Evolutionary conservation across 495 filamentous ascomycete species (phyloP), one percentile per base, ranked within the genome.

Genomic region (Penicillium ucsense): DNA sequence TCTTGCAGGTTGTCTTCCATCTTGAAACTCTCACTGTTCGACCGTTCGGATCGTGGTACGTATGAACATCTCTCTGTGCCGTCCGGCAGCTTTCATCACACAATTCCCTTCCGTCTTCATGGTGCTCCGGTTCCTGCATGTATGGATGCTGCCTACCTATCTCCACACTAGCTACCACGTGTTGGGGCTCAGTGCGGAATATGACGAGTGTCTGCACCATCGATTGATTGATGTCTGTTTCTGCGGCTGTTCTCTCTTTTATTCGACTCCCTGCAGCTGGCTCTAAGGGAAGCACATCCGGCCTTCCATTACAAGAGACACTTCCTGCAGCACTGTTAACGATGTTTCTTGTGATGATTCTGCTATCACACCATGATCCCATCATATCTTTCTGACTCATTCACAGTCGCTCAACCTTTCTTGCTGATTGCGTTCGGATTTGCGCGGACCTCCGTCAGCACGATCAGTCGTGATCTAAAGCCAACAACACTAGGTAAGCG

Each of bases 71-170:
- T 28, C 3, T 9, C 5, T 45, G 45, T 27, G 43, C 36, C 29
- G 28, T 3, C 9, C 32, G 8, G 4, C 5, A 27, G 11, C 20
- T 12, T n/a, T 32, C 27, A 9, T 47, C 12, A 11, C 31, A 39
- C 20, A 35, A 27, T 38, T 28, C 30, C 36, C 45, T 37, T 47
- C 31, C 11, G 11, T 31, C 8, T 27, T 3, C 9, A 11, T 33
- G n/a, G 8, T 10, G 4, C 30, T 41, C 30, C 20, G 20, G 55
- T 53, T 52, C 54, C 53, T 57, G 56, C 55, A 56, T 59, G 35
- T 46, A 41, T 53, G 48, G 41, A 54, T 46, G 41, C 48, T 57
- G 55, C 46, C 45, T 48, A 33, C 30, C 35, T 20, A 20, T 20
- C 20, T 20, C 20, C 12, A 6, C 35, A 32, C 36, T 43, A 29